These are phyloP conservation scores for Stygiomarasmius scandens DNA, from an alignment of 1,284 basidiomycete genomes.

Conservation along the genomic window DNA sequence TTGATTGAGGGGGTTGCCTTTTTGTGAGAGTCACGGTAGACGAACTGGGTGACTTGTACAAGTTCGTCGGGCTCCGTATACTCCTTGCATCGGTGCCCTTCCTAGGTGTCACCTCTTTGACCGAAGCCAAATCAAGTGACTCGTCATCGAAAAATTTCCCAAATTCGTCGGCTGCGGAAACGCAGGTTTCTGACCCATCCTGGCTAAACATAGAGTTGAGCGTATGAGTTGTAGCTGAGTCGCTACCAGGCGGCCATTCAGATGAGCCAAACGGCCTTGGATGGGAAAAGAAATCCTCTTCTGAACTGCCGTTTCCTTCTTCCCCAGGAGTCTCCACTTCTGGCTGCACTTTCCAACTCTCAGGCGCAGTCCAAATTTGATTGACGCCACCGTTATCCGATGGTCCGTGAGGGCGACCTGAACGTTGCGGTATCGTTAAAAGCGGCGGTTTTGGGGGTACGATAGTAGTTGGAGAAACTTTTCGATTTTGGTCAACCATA, in stretches of 20 bases:
- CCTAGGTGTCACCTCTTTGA: neutral
- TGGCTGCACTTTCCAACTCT: slow-evolving; percentile 37
- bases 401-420: neutral
- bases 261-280: too few relatives aligned
- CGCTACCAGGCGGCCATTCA: too few relatives aligned
- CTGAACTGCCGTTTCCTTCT: slow-evolving; percentile 28
- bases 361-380: slow-evolving; percentile 22
- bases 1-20: neutral
- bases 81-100: neutral
- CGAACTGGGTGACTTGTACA: too few relatives aligned
- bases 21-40: neutral
- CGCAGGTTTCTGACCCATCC: neutral
- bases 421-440: neutral
- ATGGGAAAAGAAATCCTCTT: slow-evolving; percentile 19
- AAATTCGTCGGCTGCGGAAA: neutral
- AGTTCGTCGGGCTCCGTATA: neutral
- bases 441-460: neutral
- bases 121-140: neutral
- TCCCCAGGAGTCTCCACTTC: slow-evolving; percentile 23
- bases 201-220: neutral
- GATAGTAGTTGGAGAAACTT: slow-evolving; percentile 14
- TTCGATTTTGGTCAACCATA: neutral
- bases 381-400: neutral
- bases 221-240: too few relatives aligned
- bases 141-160: neutral